phyloP scores from a whole-genome alignment of 2,329 filamentous ascomycete species.

The Colletotrichum paranaense region DNA sequence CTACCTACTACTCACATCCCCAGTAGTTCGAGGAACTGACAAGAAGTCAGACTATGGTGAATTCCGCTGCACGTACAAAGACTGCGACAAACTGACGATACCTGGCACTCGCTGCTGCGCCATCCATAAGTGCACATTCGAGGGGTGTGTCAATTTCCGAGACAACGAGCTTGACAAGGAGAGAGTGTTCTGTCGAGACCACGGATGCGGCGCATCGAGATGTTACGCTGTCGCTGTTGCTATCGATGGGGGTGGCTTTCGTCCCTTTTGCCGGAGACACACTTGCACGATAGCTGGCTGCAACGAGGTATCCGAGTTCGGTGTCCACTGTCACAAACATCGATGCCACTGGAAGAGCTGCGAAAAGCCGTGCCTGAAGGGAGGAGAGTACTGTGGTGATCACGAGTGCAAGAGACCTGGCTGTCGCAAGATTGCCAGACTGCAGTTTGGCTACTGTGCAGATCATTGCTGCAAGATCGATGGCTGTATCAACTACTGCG shows the following conservation, averaged over 20 bases:
- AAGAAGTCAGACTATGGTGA: conserved; percentile 2
- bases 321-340: conserved; percentile 12
- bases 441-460: conserved; percentile 21
- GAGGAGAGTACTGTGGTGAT: conserved; percentile 17
- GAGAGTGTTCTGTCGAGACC: conserved; percentile 23
- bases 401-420: conserved; percentile 24
- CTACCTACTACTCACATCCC: too few relatives aligned
- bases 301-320: conserved; percentile 8
- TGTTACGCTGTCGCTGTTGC: conserved; percentile 25
- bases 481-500: conserved; percentile 24
- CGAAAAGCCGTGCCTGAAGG: conserved; percentile 5
- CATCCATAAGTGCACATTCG: conserved; percentile 27
- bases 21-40: not conserved
- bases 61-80: conserved; percentile 15
- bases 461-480: conserved; percentile 34
- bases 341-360: conserved; percentile 23
- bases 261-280: conserved; percentile 25
- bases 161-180: conserved; percentile 21
- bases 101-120: not conserved
- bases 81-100: not conserved
- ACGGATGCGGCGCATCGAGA: conserved; percentile 13
- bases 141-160: conserved; percentile 23
- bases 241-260: conserved; percentile 4
- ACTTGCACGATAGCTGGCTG: conserved; percentile 24
- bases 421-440: not conserved